Percentiles rank a stretch among this genome's conserved stretches.
Conservation (phyloP, 371 early-diverging fungal species). For the Rhizopus delemar region DNA sequence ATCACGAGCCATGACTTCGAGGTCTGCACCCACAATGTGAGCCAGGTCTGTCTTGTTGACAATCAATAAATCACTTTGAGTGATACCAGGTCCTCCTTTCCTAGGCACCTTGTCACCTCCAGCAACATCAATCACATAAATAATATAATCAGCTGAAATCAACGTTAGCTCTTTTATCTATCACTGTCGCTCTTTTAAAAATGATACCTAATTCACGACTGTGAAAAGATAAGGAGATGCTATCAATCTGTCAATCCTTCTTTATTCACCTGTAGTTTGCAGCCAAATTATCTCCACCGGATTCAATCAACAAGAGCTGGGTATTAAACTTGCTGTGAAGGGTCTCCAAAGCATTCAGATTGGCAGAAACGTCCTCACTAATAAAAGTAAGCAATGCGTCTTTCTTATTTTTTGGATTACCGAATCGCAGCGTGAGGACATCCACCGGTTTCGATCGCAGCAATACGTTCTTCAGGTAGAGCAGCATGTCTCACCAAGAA, state of each 20-base stretch:
- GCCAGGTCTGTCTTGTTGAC: constrained; percentile 96
- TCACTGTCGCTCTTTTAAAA: constrained; percentile 5
- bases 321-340: constrained; percentile 82
- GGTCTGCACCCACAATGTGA: constrained; percentile 82
- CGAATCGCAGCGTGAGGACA: constrained; percentile 90
- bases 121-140: constrained; percentile 95
- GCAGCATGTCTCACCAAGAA: constrained; percentile 88
- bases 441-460: constrained; percentile 92
- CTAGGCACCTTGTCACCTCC: constrained; percentile 93
- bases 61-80: constrained; percentile 88
- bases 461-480: constrained; percentile 82
- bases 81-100: constrained; percentile 93
- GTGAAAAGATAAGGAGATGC: constrained; percentile 9
- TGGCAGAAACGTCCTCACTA: constrained; percentile 94
- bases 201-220: constrained; percentile 54
- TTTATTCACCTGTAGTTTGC: constrained; percentile 77
- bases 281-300: constrained; percentile 92
- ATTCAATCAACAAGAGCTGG: constrained; percentile 85
- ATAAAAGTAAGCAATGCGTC: not conserved
- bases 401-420: constrained; percentile 24
- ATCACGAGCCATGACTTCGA: constrained; percentile 89
- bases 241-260: not conserved
- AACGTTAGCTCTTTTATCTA: not conserved
- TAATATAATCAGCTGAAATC: constrained; percentile 86
- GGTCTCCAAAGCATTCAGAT: constrained; percentile 86